A percentile compares a stretch with the other conserved stretches of the same genome.
These are phyloP conservation scores for Elaeis oleifera DNA, from an alignment of 202 grass and related monocot species.

Conservation along the genomic window DNA sequence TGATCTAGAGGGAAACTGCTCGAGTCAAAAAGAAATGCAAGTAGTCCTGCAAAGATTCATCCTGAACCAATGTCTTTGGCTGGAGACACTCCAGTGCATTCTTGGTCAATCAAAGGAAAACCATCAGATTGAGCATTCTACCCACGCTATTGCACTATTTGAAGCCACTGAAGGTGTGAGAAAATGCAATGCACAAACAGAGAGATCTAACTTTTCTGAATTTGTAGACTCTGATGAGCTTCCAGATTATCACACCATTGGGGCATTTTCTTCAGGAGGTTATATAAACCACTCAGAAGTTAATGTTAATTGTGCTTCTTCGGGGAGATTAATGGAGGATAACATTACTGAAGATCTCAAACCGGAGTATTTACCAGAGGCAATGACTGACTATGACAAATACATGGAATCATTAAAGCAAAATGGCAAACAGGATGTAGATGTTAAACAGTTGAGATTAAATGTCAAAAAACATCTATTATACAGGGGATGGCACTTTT, in stretches of 20 bases:
- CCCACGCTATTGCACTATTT: too few relatives aligned
- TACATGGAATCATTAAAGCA: constrained; percentile 29
- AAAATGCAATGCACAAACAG: neutral
- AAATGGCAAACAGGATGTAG: constrained; percentile 13
- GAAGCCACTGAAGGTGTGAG: too few relatives aligned
- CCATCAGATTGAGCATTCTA: too few relatives aligned
- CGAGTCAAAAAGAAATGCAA: neutral
- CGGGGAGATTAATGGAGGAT: constrained; percentile 2
- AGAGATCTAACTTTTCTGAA: neutral
- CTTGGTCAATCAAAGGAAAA: too few relatives aligned
- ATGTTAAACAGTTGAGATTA: constrained; percentile 27
- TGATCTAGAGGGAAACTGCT: constrained; percentile 10
- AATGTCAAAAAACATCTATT: constrained; percentile 51
- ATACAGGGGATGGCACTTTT: constrained; percentile 48
- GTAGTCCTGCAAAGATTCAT: constrained; percentile 3
- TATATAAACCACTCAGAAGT: neutral
- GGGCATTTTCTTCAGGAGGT: neutral
- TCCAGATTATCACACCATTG: too few relatives aligned
- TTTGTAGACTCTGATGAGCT: neutral
- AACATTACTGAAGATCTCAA: neutral
- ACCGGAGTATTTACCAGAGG: constrained; percentile 20
- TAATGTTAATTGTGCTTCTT: neutral
- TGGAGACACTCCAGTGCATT: too few relatives aligned
- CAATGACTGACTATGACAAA: constrained; percentile 36
- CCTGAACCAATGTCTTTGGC: neutral